Evolutionary conservation across 179 eudicot genomes (phyloP), one percentile per base, ranked within the genome.

Genomic region (Patellifolia procumbens): DNA sequence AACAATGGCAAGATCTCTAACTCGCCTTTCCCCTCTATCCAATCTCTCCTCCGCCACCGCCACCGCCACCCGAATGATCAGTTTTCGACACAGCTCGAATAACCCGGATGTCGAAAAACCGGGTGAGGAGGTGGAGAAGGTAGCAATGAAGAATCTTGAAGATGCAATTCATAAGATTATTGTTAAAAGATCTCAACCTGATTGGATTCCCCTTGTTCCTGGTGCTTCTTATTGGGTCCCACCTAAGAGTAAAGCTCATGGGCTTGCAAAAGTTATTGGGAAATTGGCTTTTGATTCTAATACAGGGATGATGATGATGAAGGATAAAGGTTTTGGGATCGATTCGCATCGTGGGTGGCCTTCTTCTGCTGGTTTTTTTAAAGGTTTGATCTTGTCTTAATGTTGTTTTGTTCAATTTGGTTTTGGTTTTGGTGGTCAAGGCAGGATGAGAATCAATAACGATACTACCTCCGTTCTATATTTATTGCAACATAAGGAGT

Each of bases 141-240:
- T 83, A 1, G 85, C 82, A 11, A 0, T 85, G 67, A 72, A 70
- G 77, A 80, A 78, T 69, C 49, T 85, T 1, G 98, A 94, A 81
- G 97, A 94, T 19, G 96, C 87, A 0, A 84, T 94, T 20, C 91
- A 94, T 69, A 77, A 85, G n/a, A 80, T 89, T n/a, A 85, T 90
- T 24, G 89, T 88, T 16, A 78, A 59, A 68, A 84, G 83, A 78
- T 85, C 97, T 6, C 83, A 84, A 9, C 98, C 96, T 2, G 88
- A 86, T 81, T 94, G 98, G 98, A 78, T 94, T 2, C 85, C 85
- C 0, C 85, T 92, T n/a, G 85, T 84, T 9, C 98, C 97, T 1
- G 96, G 97, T 5, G 89, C 86, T 3, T 94, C 97, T 9, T 94
- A 89, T 26, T 94, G 97, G 97, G 97, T 92, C 71, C 96, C 98